Conservation (phyloP, 352 stramenopile genomes). For the Pseudoperonospora humuli region DNA sequence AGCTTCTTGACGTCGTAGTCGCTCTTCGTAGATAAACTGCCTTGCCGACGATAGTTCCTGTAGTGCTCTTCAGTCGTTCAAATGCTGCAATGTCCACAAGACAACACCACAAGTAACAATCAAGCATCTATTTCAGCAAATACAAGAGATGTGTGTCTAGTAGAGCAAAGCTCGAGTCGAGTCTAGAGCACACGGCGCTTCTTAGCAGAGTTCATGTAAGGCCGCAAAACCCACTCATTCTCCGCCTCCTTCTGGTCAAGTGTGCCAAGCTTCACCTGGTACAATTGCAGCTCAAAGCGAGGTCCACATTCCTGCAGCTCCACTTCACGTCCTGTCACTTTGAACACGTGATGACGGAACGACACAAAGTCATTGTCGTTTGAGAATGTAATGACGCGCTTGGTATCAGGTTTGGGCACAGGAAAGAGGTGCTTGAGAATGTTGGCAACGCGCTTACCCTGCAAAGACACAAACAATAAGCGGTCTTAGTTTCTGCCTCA, state of each 20-base stretch:
- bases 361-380: conserved; percentile 99
- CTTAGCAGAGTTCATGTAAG: conserved; percentile 99
- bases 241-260: conserved; percentile 98
- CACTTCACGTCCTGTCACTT: conserved; percentile 88
- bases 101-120: conserved; percentile 16
- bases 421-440: conserved; percentile 99
- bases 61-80: too few relatives aligned
- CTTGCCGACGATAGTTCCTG: background rate
- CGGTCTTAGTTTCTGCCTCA: background rate
- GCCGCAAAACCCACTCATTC: conserved; percentile 98
- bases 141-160: conserved; percentile 3
- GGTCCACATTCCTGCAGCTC: conserved; percentile 94
- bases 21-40: conserved; percentile 6
- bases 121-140: conserved; percentile 33
- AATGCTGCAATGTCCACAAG: background rate
- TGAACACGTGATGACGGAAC: conserved; percentile 99
- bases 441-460: conserved; percentile 91
- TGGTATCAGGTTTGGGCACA: conserved; percentile 93
- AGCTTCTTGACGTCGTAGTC: conserved; percentile 11
- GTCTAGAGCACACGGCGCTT: conserved; percentile 90
- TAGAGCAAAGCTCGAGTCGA: background rate
- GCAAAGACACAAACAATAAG: conserved; percentile 1
- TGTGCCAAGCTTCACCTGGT: conserved; percentile 97
- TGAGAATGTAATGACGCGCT: conserved; percentile 96
- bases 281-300: conserved; percentile 98